Percentiles rank a stretch among this genome's conserved stretches.
These are phyloP conservation scores for Nasturtium officinale DNA, from an alignment of 345 rosid genomes.

Conservation along the genomic window DNA sequence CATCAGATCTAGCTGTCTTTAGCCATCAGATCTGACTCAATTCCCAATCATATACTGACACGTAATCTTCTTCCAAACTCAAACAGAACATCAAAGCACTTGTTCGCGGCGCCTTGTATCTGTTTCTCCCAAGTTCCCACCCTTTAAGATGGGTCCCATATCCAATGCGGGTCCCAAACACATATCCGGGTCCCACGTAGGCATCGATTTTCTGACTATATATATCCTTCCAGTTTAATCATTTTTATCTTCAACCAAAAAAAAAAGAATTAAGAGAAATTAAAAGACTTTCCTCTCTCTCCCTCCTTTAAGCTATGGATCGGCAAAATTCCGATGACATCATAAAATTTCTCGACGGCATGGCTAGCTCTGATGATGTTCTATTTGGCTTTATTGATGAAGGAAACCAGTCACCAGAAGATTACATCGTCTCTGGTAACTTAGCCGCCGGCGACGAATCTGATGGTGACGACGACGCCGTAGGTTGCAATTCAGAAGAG, in stretches of 20 bases:
- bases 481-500: slow-evolving; percentile 46
- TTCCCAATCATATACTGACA: slow-evolving; percentile 41
- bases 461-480: slow-evolving; percentile 41
- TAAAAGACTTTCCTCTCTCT: slow-evolving; percentile 6
- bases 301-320: slow-evolving; percentile 16
- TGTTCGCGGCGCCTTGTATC: slow-evolving; percentile 64
- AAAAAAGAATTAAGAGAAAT: background rate
- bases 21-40: background rate
- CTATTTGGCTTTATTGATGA: slow-evolving; percentile 64
- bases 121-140: slow-evolving; percentile 55
- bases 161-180: background rate
- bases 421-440: slow-evolving; percentile 30
- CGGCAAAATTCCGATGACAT: slow-evolving; percentile 54
- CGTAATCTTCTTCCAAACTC: slow-evolving; percentile 31
- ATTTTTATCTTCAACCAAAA: slow-evolving; percentile 3
- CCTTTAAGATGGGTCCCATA: slow-evolving; percentile 37
- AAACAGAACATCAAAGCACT: slow-evolving; percentile 19
- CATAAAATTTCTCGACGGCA: slow-evolving; percentile 55
- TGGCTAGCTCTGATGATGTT: slow-evolving; percentile 60
- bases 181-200: slow-evolving; percentile 19
- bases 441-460: slow-evolving; percentile 25
- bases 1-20: slow-evolving; percentile 53
- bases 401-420: slow-evolving; percentile 39
- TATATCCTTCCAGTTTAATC: slow-evolving; percentile 7
- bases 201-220: slow-evolving; percentile 29